Base-by-base conservation (phyloP, 2,329 filamentous ascomycete species). In the Scedosporium dehoogii region DNA sequence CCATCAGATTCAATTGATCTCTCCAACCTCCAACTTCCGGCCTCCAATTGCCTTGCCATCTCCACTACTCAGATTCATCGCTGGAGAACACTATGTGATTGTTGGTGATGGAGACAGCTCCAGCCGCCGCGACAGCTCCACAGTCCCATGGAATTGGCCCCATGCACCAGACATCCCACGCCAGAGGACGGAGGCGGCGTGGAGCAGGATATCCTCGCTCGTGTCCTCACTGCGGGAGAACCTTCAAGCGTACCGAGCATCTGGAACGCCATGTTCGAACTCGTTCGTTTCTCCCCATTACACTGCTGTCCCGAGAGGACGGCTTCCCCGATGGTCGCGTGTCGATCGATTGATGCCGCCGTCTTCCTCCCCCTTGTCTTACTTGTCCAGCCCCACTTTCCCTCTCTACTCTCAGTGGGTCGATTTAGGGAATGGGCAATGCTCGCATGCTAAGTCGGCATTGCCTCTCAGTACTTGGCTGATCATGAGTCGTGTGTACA, bases 231-330 rank as follows among this genome's bases (percentile, higher is more conserved):
- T 79, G 77, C 64, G 73, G 72, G 58, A 69, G 77, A 56, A 72
- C 69, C 57, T 79, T 79, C 70, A 78, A 78, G 67, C 73, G 77
- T 23, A 76, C 76, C 48, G 77, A 79, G 67, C 77, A 79, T 67
- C 66, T 78, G 62, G 76, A 78, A 64, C 74, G 77, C 63, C 77
- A 79, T 69, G 72, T 79, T 57, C 72, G 77, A 64, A 79, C 76
- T 58, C 77, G 77, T 79, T 67, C 72, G 77, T 69, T 56, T 46
- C 61, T 61, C 63, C 58, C 42, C 5, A 6, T 41, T 16, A 9
- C 48, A n/a, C 42, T 44, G 9, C 16, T 1, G 56, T 12, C 27
- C 27, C 29, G 1, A 38, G 33, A 12, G 12, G 33, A 12, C 33
- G 3, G 3, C 10, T 14, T 38, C 10, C 33, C 33, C 10, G 10